Evolutionary conservation across 2,329 filamentous ascomycete species (phyloP), one percentile per base, ranked within the genome.

Genomic region (Zasmidium cellare): DNA sequence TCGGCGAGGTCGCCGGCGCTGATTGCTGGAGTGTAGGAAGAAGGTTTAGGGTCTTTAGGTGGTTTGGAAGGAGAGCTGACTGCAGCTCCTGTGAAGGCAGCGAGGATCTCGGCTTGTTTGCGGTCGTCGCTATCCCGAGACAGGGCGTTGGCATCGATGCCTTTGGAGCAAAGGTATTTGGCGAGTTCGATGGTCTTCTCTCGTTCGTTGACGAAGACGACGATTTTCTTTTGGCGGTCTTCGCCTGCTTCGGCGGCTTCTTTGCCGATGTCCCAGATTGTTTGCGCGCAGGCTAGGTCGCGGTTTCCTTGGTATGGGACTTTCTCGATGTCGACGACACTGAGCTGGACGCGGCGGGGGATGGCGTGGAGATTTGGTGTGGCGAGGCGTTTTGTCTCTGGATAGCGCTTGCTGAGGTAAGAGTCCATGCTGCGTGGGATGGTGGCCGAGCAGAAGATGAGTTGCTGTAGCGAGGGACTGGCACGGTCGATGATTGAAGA

Each of bases 301-400:
- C 96, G 94, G 80, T 96, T 97, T 69, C 94, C 92, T 62, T 87
- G 87, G 77, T 97, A 99, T 0, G 92, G 92, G n/a, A 96, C 88
- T 66, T 89, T 91, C 64, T 93, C 88, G 14, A 96, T 89, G 69
- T 99, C 92, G 24, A 99, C 86, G 35, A 97, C 91, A 57, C 91
- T 92, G 3, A 99, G 86, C 73, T 97, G 93, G 0, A 99, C 92
- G 65, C 94, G 88, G 45, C 94, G 88, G 2, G 94, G 94, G 66
- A 99, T 96, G 58, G 94, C 92, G 75, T 99, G 94, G 0, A 99
- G 83, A 70, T 97, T 97, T 0, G 94, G 94, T 0, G 94, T 99
- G 1, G 93, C 93, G 62, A 99, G 87, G 60, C 94, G 89, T 47
- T 82, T 80, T 77, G 96, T 91, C 66, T 90, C 82, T 0, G 94